Evolutionary conservation across 2,329 filamentous ascomycete genomes (phyloP), one percentile per base, ranked within the genome.

Genomic region (Pleurostoma richardsiae): DNA sequence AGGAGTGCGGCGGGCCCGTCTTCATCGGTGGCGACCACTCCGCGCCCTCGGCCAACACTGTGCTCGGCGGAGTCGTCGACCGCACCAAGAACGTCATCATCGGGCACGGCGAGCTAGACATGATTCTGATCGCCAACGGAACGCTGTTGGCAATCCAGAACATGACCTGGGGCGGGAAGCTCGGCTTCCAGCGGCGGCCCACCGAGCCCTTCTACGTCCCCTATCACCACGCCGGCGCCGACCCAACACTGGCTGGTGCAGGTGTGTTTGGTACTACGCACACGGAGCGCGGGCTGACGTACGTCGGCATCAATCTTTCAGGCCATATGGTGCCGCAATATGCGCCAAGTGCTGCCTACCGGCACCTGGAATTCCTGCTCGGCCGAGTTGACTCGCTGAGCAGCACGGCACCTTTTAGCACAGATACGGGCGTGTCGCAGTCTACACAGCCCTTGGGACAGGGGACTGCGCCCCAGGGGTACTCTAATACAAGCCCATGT

Each of bases 61-160:
- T 80, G 1, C 73, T 92, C 0, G 86, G 86, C 1, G 69, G 79
- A 36, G 81, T 92, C 33, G 88, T 92, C 52, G 87, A 92, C 56
- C 71, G 73, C 30, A 87, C 86, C 2, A 74, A 85, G 41, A 83
- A 85, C 51, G 87, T 88, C 6, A 75, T 94, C 54, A 82, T 94
- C 57, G 84, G 75, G 3, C 86, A 91, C 58, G 88, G 86, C 8
- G 69, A 77, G 42, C 74, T 85, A 8, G 88, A 90, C 65, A 86
- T 77, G 59, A 74, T 87, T 49, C 73, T 89, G 7, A 70, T 85
- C 28, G 71, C 75, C 56, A 86, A 87, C 60, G 87, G 86, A 11
- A 86, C 86, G 0, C 71, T 92, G 2, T 69, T 89, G 5, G 76
- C 77, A 1, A 83, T 91, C 49, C 87, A 92, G 60, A 90, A 90